These are phyloP conservation scores for Colletotrichum tabaci DNA, from an alignment of 2,329 filamentous ascomycete species.

Conservation along the genomic window DNA sequence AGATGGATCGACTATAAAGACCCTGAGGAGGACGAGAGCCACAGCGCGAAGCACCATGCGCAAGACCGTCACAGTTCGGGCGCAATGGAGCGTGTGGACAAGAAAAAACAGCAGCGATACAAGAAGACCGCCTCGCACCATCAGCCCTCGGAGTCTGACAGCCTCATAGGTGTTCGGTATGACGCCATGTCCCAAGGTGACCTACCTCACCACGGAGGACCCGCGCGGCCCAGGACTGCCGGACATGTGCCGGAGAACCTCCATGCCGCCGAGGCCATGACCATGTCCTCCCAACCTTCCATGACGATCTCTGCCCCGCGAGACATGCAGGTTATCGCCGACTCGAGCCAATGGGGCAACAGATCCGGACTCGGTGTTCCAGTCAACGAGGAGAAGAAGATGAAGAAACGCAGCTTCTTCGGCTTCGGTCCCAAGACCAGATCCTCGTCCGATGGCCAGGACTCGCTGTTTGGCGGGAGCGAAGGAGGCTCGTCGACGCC, in stretches of 20 bases:
- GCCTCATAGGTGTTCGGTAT: conserved; percentile 71
- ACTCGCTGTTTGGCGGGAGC: conserved; percentile 67
- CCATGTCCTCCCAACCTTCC: conserved; percentile 57
- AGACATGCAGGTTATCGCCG: conserved; percentile 87
- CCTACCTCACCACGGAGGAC: conserved; percentile 59
- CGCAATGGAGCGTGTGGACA: conserved; percentile 43
- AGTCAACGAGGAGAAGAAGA: conserved; percentile 80
- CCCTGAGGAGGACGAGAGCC: conserved; percentile 68
- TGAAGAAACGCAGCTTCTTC: conserved; percentile 84
- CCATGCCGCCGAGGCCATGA: conserved; percentile 46
- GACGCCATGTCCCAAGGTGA: conserved; percentile 69
- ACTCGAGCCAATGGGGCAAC: conserved; percentile 89
- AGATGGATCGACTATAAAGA: conserved; percentile 88
- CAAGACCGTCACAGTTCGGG: conserved; percentile 59
- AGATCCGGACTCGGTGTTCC: conserved; percentile 70
- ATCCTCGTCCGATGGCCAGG: conserved; percentile 71
- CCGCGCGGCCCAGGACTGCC: conserved; percentile 55
- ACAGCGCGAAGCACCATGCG: conserved; percentile 48
- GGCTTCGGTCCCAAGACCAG: conserved; percentile 76
- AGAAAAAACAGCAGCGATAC: conserved; percentile 53
- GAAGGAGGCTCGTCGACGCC: conserved; percentile 61
- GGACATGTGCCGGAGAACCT: conserved; percentile 52
- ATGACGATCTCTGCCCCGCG: conserved; percentile 86
- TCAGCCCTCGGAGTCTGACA: conserved; percentile 59
- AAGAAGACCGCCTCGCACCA: conserved; percentile 53